These are phyloP conservation scores for Trypanosoma grayi DNA, from an alignment of 208 protist genomes.

Conservation along the genomic window DNA sequence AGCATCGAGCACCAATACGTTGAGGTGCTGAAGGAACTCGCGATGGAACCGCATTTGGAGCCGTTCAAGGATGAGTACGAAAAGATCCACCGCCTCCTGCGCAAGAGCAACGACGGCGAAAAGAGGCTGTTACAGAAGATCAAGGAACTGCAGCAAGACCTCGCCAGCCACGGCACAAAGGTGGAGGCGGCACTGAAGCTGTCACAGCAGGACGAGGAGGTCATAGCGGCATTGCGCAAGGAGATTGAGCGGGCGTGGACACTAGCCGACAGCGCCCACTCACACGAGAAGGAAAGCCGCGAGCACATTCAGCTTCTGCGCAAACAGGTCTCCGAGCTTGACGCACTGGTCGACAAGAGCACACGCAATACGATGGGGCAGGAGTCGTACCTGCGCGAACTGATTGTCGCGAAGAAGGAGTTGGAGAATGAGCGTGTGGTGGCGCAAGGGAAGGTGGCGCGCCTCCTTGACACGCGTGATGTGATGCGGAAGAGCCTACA, in stretches of 20 bases:
- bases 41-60: slow-evolving; percentile 94
- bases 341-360: slow-evolving; percentile 92
- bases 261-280: slow-evolving; percentile 96
- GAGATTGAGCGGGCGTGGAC: slow-evolving; percentile 98
- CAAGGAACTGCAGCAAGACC: slow-evolving; percentile 93
- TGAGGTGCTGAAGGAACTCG: slow-evolving; percentile 90
- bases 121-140: slow-evolving; percentile 95
- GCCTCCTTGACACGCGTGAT: slow-evolving; percentile 72
- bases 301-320: slow-evolving; percentile 95
- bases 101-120: slow-evolving; percentile 97
- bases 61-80: slow-evolving; percentile 97
- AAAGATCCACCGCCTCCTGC: slow-evolving; percentile 95
- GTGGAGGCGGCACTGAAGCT: slow-evolving; percentile 96
- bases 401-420: slow-evolving; percentile 91
- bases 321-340: slow-evolving; percentile 94
- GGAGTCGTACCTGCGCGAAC: slow-evolving; percentile 94
- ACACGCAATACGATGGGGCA: slow-evolving; percentile 92
- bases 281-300: slow-evolving; percentile 95
- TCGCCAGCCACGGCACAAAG: slow-evolving; percentile 94
- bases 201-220: slow-evolving; percentile 95
- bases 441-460: slow-evolving; percentile 50
- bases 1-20: slow-evolving; percentile 94
- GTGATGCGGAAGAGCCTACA: slow-evolving; percentile 15
- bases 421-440: slow-evolving; percentile 88
- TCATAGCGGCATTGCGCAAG: slow-evolving; percentile 90